These are phyloP conservation scores for Globisporangium megalacanthum DNA, from an alignment of 352 stramenopile species.

Conservation along the genomic window DNA sequence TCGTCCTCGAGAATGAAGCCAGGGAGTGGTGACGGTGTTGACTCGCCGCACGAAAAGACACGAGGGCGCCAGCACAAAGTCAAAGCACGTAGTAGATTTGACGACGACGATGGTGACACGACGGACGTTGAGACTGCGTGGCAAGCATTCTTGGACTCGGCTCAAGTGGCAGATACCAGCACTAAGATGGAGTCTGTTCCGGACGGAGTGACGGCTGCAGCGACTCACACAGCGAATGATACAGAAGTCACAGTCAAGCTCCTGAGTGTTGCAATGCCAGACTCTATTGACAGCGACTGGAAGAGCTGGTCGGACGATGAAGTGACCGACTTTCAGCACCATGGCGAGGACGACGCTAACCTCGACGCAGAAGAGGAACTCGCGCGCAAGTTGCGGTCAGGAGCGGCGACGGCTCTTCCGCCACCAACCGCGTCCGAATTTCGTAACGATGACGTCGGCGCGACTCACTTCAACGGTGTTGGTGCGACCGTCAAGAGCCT, in stretches of 20 bases:
- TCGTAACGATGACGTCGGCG: background rate
- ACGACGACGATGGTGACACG: constrained; percentile 54
- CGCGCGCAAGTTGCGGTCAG: constrained; percentile 5
- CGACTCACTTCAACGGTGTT: background rate
- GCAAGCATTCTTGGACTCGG: constrained; percentile 51
- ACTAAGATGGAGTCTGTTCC: background rate
- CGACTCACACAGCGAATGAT: background rate
- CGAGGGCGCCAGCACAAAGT: constrained; percentile 8
- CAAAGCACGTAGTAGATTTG: constrained; percentile 11
- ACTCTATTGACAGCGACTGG: constrained; percentile 15
- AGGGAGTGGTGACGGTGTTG: background rate
- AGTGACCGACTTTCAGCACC: background rate
- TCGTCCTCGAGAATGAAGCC: constrained; percentile 5
- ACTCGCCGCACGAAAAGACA: constrained; percentile 5
- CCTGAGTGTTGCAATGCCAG: constrained; percentile 1
- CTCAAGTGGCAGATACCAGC: background rate
- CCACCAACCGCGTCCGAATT: constrained; percentile 1
- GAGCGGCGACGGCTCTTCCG: constrained; percentile 9
- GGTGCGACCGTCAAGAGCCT: too few species aligned
- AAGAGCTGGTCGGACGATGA: constrained; percentile 25
- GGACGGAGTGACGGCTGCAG: background rate
- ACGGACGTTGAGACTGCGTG: constrained; percentile 55
- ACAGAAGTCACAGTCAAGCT: background rate
- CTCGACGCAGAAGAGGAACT: constrained; percentile 8
- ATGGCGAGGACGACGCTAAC: constrained; percentile 5